Evolutionary conservation across 306 rosid species (phyloP), one percentile per base, ranked within the genome.

Genomic region (Mimosa bimucronata): DNA sequence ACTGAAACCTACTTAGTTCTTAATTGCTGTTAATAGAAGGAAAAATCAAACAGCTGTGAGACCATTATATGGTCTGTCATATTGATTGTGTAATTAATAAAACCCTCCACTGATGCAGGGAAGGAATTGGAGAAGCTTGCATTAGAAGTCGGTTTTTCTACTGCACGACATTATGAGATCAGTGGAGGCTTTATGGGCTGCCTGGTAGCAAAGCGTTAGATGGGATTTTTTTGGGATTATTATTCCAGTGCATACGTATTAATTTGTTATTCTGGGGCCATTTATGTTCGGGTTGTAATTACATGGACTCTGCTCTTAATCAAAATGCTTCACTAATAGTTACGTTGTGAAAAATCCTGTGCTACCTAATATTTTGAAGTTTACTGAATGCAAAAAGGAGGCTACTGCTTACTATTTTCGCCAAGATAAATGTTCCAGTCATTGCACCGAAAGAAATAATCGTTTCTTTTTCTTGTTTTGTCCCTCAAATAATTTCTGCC

Each of bases 181-280:
- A 75, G 89, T 44, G 92, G 99, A 79, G 92, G 97, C 87, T 73
- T 96, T 65, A 93, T 91, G 97, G 99, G 97, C 41, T 91, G 92
- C 85, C 85, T 96, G 77, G 97, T 96, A 40, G 97, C 97, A 65
- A 81, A 78, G 29, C 90, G 88, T 66, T 92, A 82, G 85, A 57
- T 52, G 73, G 18, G 34, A 71, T 75, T 64, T 55, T 64, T 64
- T 64, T 55, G 16, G 64, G 7, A 40, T 76, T 77, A 46, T 73
- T 73, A 30, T 73, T 28, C 30, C 79, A 50, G 42, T 0, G 23
- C 18, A 61, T 61, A 71, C 11, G n/a, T 34, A 28, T 28, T 25
- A 15, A 10, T 18, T 48, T 19, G 29, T 29, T 4, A 8, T 72
- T 38, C 11, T 28, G n/a, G 45, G 53, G 16, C 26, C 16, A 58